phyloP scores from a whole-genome alignment of 768 basidiomycete genomes.

The Termitomyces sp. region DNA sequence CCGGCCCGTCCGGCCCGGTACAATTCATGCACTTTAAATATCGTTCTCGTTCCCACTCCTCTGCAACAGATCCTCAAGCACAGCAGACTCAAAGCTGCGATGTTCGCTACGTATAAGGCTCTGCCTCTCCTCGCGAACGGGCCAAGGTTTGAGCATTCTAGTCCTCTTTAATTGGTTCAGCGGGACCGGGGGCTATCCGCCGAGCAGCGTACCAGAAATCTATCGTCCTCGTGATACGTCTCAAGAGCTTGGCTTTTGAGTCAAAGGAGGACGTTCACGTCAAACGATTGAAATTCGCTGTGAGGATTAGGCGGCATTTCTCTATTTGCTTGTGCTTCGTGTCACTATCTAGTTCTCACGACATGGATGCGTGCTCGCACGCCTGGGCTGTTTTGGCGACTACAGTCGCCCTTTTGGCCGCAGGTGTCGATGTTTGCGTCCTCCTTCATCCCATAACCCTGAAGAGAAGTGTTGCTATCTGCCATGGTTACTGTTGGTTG shows the following conservation, averaged over 20 bases:
- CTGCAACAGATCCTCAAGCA: not conserved
- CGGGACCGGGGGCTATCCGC: constrained; percentile 19
- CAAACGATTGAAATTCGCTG: constrained; percentile 19
- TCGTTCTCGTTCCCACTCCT: not conserved
- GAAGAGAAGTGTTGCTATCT: no score
- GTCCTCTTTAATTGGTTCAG: constrained; percentile 24
- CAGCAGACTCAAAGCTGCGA: constrained; percentile 36
- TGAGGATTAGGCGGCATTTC: constrained; percentile 20
- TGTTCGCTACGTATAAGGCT: constrained; percentile 48
- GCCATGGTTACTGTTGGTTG: no score
- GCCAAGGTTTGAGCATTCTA: constrained; percentile 33
- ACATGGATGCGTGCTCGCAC: not conserved
- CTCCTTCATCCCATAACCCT: not conserved
- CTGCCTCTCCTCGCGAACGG: constrained; percentile 26
- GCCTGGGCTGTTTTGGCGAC: not conserved
- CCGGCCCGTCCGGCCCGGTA: no score
- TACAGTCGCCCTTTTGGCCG: not conserved
- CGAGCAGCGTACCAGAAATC: constrained; percentile 26
- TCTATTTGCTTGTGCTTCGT: not conserved
- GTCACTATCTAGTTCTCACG: not conserved
- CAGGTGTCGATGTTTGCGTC: not conserved
- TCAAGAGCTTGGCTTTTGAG: constrained; percentile 14
- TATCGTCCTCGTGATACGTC: constrained; percentile 7
- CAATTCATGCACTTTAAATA: no score
- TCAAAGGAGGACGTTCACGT: constrained; percentile 4